Evolutionary conservation across 1,139 yeast species (phyloP), one percentile per base, ranked within the genome.

Genomic region (Torulaspora globosa): DNA sequence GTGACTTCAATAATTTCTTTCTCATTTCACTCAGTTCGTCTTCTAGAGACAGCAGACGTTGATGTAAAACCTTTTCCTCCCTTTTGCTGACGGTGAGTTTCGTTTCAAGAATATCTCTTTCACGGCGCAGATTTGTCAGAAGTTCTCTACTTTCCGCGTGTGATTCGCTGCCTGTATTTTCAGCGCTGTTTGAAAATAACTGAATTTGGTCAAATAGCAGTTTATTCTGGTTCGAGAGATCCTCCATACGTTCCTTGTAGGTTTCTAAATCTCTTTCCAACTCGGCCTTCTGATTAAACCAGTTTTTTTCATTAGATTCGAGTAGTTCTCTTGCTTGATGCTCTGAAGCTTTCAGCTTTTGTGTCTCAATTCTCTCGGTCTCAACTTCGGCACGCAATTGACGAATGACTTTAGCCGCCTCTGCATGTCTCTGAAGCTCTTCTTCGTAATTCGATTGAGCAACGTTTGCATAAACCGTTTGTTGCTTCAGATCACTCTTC

Each of bases 151-250:
- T 46, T 10, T 41, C 46, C 2, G 42, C 24, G 31, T 23, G 49
- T 14, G 62, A 64, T 38, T 60, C 53, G 36, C 68, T 51, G 10
- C 29, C 41, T 9, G 16, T 21, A 11, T 11, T 28, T 7, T 28
- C 35, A 12, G 18, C 34, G 12, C 26, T 31, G 33, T 34, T 56
- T 55, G 40, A 47, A 12, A 62, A 62, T 46, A 70, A 52, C 50
- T 87, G 95, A 32, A 88, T 67, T 62, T 86, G 95, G 53, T 80
- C 82, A 56, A 84, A 75, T 27, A 87, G 69, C 10, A 86, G 70
- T 41, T 76, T 71, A 60, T 87, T 85, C 59, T 87, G 95, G 18
- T 78, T 72, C 26, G 77, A 70, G 39, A 85, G 66, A 46, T 84
- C 92, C 23, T 75, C 71, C 24, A 78, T 61, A 52, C 80, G 75